Evolutionary conservation across 331 rosid species (phyloP), one percentile per base, ranked within the genome.

Genomic region (Ulmus americana): DNA sequence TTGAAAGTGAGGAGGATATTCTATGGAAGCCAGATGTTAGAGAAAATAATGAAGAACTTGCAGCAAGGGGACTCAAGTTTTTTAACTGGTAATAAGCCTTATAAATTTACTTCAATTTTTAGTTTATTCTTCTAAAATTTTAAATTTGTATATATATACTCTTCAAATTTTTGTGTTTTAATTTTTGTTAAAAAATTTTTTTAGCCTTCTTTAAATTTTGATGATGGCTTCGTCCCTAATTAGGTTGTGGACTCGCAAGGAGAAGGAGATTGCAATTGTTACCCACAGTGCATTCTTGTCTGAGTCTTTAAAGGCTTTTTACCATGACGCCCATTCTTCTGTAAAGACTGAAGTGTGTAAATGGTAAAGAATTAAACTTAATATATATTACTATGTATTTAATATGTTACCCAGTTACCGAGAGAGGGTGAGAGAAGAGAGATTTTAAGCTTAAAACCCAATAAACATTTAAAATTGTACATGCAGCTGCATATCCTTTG

Each of bases 161-260:
- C 22, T 20, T 20, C 22, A 20, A 20, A 20, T 20, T 20, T 20
- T 20, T 20, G 22, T 20, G 22, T 20, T 28, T 28, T 2, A 28
- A 3, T 28, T 28, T 2, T 2, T 28, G 35, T 28, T 28, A 28
- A 28, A 28, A 28, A 28, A 28, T 28, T 28, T 28, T 2, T 28
- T 28, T 28, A 28, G 35, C 3, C 3, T 28, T 28, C 4, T 28
- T 3, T 28, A 28, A 28, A 16, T 58, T 50, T 64, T 39, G 15
- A 12, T 52, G 35, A 28, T 28, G 35, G 35, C 0, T 28, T 28
- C 35, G 35, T 28, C 35, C 35, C 35, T 57, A 12, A 76, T 40
- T 79, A 90, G 97, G 97, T 67, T 90, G 77, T 90, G 95, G 95
- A 85, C 92, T 3, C 86, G 92, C 11, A 73, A 90, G 78, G 95